These are phyloP conservation scores for Nicotiana attenuata DNA, from an alignment of 257 asterid species.

Conservation along the genomic window DNA sequence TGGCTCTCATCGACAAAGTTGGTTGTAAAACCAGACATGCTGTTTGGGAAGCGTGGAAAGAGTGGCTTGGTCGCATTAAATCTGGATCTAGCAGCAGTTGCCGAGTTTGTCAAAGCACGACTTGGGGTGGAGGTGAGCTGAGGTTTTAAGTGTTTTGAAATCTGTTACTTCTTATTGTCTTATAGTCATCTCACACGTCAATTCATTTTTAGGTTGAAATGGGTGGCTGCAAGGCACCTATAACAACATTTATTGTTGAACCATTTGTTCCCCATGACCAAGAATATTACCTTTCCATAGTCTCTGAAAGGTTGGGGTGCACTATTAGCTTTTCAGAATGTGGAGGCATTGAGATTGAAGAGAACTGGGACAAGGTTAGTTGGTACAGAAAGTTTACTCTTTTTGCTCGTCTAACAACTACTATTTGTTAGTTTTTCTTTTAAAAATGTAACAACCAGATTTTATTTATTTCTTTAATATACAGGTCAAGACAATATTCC, in stretches of 20 bases:
- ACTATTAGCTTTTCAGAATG: conserved; percentile 91
- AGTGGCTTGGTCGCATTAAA: conserved; percentile 88
- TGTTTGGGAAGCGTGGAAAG: conserved; percentile 94
- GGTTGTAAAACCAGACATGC: conserved; percentile 94
- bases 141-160: conserved; percentile 1
- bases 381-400: neutral
- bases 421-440: neutral
- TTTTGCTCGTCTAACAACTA: neutral
- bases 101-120: conserved; percentile 77
- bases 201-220: conserved; percentile 64
- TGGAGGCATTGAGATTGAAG: conserved; percentile 95
- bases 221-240: conserved; percentile 94
- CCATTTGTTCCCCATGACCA: conserved; percentile 88
- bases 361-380: conserved; percentile 92
- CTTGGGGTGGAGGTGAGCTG: conserved; percentile 79
- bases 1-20: conserved; percentile 85
- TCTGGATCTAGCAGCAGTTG: conserved; percentile 77
- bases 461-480: conserved; percentile 12
- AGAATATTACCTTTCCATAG: conserved; percentile 73
- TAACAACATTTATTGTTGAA: conserved; percentile 84
- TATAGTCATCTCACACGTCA: conserved; percentile 19
- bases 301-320: conserved; percentile 85
- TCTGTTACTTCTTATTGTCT: conserved; percentile 6
- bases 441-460: neutral
- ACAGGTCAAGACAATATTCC: conserved; percentile 76